Evolutionary conservation across 2,329 filamentous ascomycete species (phyloP), one percentile per base, ranked within the genome.

Genomic region (Ceratocystis papillata): DNA sequence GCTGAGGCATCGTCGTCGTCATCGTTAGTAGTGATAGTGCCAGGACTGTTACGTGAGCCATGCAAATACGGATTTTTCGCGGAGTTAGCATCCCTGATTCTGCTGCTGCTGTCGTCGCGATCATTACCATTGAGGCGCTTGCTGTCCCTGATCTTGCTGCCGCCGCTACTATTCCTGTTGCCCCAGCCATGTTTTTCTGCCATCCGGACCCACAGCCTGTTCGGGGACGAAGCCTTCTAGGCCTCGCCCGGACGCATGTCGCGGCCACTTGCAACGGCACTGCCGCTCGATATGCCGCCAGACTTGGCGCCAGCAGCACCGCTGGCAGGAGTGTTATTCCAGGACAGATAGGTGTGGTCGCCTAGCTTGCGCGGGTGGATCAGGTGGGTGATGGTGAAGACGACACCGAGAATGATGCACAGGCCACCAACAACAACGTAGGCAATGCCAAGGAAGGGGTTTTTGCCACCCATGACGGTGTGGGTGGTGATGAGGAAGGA

Each of bases 291-390:
- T 17, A 30, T 30, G 3, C 53, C 15, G 25, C 25, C 25, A 33
- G 53, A 59, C 53, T 59, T 59, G 30, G 77, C 75, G 45, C 76
- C 76, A 8, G 73, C 73, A 17, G 76, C 72, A 72, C 79, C 79
- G 68, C 75, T 70, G n/a, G 76, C 70, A 1, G 81, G 80, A 0
- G 77, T 78, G 67, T 84, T 84, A 75, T 97, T 96, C 94, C 94
- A 99, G 28, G 90, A 94, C 62, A 99, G 82, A 75, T 99, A 97
- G 7, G 91, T 96, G 76, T 97, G 94, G 75, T 99, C 94, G 69
- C 94, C 94, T 53, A 99, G 83, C 88, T 97, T 99, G 73, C 94
- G 87, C 69, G 94, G 94, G 74, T 89, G 92, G 76, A 99, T 86
- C 69, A 97, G 81, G 77, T 97, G 92, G 0, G 90, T 92, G 68